phyloP scores from a whole-genome alignment of 768 basidiomycete species.

The Termitomyces eurrhizus region DNA sequence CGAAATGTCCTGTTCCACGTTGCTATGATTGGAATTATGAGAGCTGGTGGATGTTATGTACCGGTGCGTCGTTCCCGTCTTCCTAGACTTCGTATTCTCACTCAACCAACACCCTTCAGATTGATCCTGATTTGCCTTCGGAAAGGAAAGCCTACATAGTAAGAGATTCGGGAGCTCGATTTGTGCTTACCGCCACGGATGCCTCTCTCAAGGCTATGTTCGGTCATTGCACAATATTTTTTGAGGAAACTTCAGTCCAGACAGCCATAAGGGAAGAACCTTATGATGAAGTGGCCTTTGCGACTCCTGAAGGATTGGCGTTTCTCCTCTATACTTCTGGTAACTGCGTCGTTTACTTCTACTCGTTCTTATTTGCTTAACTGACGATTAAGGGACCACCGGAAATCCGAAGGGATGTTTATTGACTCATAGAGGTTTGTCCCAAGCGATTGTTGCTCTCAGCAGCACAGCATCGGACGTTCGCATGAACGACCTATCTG shows the following conservation, averaged over 20 bases:
- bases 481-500: slow-evolving; percentile 27
- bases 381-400: slow-evolving; percentile 36
- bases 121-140: slow-evolving; percentile 45
- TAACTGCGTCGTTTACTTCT: slow-evolving; percentile 11
- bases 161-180: slow-evolving; percentile 35
- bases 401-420: slow-evolving; percentile 51
- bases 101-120: slow-evolving; percentile 25
- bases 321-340: slow-evolving; percentile 51
- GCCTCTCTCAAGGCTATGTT: slow-evolving; percentile 20
- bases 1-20: slow-evolving; percentile 39
- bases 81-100: neutral
- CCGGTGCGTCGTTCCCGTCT: slow-evolving; percentile 30
- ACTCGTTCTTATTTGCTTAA: neutral
- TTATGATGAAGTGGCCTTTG: slow-evolving; percentile 23
- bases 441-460: slow-evolving; percentile 29
- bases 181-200: slow-evolving; percentile 32
- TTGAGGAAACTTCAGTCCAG: slow-evolving; percentile 22
- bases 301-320: slow-evolving; percentile 29
- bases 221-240: slow-evolving; percentile 19
- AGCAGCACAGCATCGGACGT: slow-evolving; percentile 28
- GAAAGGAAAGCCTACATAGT: slow-evolving; percentile 45
- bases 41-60: slow-evolving; percentile 49
- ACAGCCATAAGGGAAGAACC: slow-evolving; percentile 24
- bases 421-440: slow-evolving; percentile 28
- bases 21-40: slow-evolving; percentile 39